Conservation (phyloP, 768 basidiomycete species). For the Lactarius hengduanensis region DNA sequence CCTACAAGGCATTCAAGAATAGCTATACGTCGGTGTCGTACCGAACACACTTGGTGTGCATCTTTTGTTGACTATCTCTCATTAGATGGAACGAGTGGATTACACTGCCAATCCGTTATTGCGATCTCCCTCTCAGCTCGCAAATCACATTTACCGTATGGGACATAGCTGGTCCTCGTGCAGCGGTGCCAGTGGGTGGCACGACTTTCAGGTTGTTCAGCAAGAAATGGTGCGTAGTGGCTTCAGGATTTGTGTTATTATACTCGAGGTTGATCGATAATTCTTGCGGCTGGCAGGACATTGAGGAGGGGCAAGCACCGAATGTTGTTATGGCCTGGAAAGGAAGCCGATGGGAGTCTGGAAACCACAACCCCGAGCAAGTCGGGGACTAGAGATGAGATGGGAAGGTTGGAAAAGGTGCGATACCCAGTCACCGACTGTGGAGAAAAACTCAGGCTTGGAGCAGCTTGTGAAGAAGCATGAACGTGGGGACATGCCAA, state of each 20-base stretch:
- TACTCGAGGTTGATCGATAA: background rate
- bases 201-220: constrained; percentile 89
- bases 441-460: background rate
- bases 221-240: constrained; percentile 73
- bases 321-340: constrained; percentile 75
- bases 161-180: constrained; percentile 86
- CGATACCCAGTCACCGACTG: constrained; percentile 16
- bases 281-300: constrained; percentile 52
- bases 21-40: constrained; percentile 59
- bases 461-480: constrained; percentile 88
- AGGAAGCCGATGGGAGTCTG: constrained; percentile 81
- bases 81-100: constrained; percentile 95
- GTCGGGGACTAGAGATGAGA: constrained; percentile 76
- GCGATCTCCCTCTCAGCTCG: constrained; percentile 85
- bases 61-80: constrained; percentile 8
- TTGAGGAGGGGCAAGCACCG: constrained; percentile 90
- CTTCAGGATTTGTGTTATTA: background rate
- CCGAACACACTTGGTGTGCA: background rate
- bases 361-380: constrained; percentile 90
- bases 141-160: constrained; percentile 94
- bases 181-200: constrained; percentile 83
- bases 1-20: constrained; percentile 89
- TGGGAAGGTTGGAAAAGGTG: constrained; percentile 93
- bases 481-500: constrained; percentile 88
- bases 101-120: constrained; percentile 86